phyloP scores from a whole-genome alignment of 345 rosid species.

The Salix brachista region DNA sequence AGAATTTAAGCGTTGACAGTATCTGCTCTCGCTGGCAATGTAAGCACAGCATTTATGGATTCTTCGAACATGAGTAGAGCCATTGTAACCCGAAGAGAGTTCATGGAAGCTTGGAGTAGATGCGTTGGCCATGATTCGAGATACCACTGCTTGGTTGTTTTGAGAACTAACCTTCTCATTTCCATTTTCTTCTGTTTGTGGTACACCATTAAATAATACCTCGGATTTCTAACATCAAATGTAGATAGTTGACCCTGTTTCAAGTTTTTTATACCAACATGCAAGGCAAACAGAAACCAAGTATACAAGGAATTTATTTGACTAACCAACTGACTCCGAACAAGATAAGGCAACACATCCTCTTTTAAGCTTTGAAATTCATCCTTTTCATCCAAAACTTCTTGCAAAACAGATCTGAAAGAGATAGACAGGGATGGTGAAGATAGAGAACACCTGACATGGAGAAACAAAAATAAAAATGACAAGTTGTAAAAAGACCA shows the following conservation, averaged over 20 bases:
- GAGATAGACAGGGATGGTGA: background rate
- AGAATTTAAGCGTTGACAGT: constrained; percentile 74
- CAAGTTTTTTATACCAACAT: background rate
- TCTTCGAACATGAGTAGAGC: constrained; percentile 41
- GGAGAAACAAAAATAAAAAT: background rate
- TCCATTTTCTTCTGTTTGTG: constrained; percentile 63
- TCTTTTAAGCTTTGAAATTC: constrained; percentile 71
- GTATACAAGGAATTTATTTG: constrained; percentile 15
- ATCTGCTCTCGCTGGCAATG: constrained; percentile 68
- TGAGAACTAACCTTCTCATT: constrained; percentile 49
- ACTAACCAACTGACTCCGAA: constrained; percentile 92
- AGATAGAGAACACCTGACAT: background rate
- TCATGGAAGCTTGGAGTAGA: constrained; percentile 70
- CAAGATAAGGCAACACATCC: constrained; percentile 89
- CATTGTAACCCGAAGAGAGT: constrained; percentile 37
- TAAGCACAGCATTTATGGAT: constrained; percentile 89
- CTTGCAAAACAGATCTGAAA: constrained; percentile 70
- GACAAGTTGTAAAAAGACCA: constrained; percentile 14
- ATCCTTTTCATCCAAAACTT: constrained; percentile 65
- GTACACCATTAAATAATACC: constrained; percentile 37
- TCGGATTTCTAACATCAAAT: constrained; percentile 57
- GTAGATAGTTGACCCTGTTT: constrained; percentile 10
- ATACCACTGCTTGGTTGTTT: constrained; percentile 46
- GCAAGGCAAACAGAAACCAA: background rate
- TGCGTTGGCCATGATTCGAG: constrained; percentile 69